phyloP scores from a whole-genome alignment of 331 rosid genomes.

The Stylosanthes scabra region DNA sequence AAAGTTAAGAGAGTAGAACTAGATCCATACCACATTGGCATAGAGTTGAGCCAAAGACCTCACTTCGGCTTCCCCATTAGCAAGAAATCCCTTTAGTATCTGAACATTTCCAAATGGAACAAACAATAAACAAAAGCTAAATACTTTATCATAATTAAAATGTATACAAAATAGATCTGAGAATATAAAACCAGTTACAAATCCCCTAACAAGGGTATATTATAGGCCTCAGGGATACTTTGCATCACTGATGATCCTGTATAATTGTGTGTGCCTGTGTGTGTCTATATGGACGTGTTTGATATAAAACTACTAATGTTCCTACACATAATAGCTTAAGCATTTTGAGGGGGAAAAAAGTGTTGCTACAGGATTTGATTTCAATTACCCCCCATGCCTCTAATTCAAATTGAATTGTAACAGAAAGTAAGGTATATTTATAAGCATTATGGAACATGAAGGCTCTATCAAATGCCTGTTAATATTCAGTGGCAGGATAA shows the following conservation, averaged over 20 bases:
- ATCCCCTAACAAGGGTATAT: constrained; percentile 10
- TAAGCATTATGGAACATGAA: too few species aligned
- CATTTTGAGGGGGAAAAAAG: too few species aligned
- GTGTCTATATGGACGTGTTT: too few species aligned
- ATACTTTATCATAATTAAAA: constrained; percentile 8
- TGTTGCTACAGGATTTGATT: too few species aligned
- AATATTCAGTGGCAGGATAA: too few species aligned
- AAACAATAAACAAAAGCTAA: background rate
- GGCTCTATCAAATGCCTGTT: too few species aligned
- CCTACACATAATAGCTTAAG: too few species aligned
- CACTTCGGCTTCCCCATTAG: constrained; percentile 89
- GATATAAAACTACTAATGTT: too few species aligned
- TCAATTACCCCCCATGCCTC: too few species aligned
- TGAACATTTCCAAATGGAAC: constrained; percentile 43
- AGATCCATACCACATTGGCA: constrained; percentile 78
- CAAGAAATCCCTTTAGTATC: constrained; percentile 85
- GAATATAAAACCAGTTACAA: background rate
- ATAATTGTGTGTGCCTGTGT: background rate
- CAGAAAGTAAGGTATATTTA: too few species aligned
- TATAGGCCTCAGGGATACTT: too few species aligned
- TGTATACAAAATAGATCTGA: background rate
- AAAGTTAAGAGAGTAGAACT: constrained; percentile 4
- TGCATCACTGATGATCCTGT: background rate
- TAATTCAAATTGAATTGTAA: too few species aligned
- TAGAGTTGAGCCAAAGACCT: constrained; percentile 92